A percentile compares a stretch with the other conserved stretches of the same genome.
Evolutionary conservation across 257 asterid species (phyloP).

Genomic region (Agastache rugosa): DNA sequence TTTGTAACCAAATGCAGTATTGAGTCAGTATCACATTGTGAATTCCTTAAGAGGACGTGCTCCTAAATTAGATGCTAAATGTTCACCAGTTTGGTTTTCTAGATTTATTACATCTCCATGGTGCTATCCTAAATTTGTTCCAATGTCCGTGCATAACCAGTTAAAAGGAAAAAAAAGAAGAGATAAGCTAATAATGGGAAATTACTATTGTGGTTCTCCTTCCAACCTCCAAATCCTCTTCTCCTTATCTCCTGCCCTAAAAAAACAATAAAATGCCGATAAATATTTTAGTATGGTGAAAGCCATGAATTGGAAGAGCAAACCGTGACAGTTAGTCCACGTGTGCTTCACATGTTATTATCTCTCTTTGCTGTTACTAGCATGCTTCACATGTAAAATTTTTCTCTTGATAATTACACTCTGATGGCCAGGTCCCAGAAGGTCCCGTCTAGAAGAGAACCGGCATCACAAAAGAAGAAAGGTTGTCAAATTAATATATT

Average conservation of each 20-base stretch:
- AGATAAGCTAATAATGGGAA: conserved; percentile 18
- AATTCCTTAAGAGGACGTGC: conserved; percentile 8
- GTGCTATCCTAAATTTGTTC: conserved; percentile 22
- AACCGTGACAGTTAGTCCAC: conserved; percentile 19
- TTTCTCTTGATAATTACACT: conserved; percentile 36
- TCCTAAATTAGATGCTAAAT: conserved; percentile 26
- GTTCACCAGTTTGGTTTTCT: conserved; percentile 20
- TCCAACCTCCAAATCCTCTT: not conserved
- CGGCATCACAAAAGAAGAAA: conserved; percentile 63
- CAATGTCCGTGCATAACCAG: not conserved
- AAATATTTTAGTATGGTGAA: not conserved
- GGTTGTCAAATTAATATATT: conserved; percentile 51
- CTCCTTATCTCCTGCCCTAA: conserved; percentile 1
- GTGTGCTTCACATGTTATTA: not conserved
- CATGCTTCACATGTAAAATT: conserved; percentile 9
- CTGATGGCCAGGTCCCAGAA: conserved; percentile 60
- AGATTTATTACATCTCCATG: conserved; percentile 1
- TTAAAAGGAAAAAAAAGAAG: not conserved
- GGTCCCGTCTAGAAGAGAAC: conserved; percentile 53
- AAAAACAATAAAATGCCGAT: not conserved
- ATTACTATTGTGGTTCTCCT: conserved; percentile 4
- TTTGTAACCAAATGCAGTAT: conserved; percentile 11
- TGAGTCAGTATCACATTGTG: conserved; percentile 17
- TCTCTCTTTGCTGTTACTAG: conserved; percentile 19
- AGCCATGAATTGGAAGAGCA: not conserved